Base-by-base conservation (phyloP, 164 flowering plant genomes). In the Nelumbo lutea region DNA sequence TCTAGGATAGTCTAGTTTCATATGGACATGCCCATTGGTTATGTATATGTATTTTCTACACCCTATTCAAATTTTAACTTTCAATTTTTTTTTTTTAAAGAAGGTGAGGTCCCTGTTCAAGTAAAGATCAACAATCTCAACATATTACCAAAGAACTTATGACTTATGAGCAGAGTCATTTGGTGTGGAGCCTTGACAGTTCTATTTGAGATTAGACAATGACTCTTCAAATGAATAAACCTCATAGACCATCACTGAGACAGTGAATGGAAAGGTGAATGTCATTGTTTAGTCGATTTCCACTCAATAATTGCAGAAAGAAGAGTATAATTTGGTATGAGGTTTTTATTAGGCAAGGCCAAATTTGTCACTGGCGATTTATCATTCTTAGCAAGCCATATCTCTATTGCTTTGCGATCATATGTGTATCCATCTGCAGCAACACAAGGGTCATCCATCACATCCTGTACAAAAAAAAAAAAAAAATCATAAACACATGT, bases 361-460 rank as follows among this genome's bases (percentile, higher is more conserved):
- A 84, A 68, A 71, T 84, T 84, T 8, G 91, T 89, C 83, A 88
- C 76, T 38, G 96, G 98, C 2, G 96, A 93, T 27, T 67, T 83
- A 6, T 84, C 87, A 58, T 84, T 84, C 75, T 68, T 72, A 71
- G 79, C 75, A 38, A 93, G 79, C 96, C 95, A 90, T 56, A 53
- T 70, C 73, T 88, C 88, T 45, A 93, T 88, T 48, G 95, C 89
- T 71, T 74, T 81, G 41, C 89, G 86, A 40, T 90, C 98, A 38
- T 93, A 90, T 0, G 95, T 90, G 76, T 86, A 93, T 3, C 98
- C 98, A 78, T 93, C 98, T 9, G 89, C 83, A 61, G 98, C 93
- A 65, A 93, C 93, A 78, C 86, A 87, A 13, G 96, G 96, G 50
- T 90, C 92, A 6, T 68, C 69, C 96, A 90, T 93, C 7, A 90